Evolutionary conservation across 495 filamentous ascomycete species (phyloP).

Genomic region (Aspergillus indologenus): DNA sequence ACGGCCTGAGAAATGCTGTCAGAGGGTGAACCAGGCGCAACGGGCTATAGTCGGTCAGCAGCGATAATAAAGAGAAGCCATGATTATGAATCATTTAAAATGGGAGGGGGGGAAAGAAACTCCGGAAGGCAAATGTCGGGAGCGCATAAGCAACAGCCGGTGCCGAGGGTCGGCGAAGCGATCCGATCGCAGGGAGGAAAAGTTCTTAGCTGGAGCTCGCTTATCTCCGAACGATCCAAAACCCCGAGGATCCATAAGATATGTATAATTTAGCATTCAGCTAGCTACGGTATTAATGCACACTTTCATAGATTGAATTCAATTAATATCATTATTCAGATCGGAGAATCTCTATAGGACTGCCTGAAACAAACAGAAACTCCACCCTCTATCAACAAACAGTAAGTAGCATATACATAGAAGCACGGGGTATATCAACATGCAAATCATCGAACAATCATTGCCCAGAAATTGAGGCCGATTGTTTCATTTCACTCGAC

Average conservation of each 20-base stretch:
- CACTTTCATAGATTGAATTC: background rate
- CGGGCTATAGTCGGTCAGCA: background rate
- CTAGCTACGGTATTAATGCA: background rate
- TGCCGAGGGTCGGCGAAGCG: conserved; percentile 20
- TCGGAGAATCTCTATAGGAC: background rate
- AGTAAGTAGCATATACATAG: conserved; percentile 4
- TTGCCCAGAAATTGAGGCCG: conserved; percentile 4
- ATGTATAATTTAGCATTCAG: too few species aligned
- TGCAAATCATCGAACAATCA: conserved; percentile 14
- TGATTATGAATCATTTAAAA: background rate
- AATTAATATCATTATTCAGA: background rate
- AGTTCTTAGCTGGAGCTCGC: background rate
- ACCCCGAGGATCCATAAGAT: background rate
- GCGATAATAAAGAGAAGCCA: background rate
- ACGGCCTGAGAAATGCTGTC: background rate
- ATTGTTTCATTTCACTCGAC: conserved; percentile 13
- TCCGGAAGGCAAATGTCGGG: background rate
- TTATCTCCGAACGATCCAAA: background rate
- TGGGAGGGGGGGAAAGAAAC: background rate
- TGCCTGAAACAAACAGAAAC: conserved; percentile 6
- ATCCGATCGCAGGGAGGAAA: conserved; percentile 13
- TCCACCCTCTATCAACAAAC: conserved; percentile 17
- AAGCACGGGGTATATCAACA: conserved; percentile 27
- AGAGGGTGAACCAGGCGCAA: background rate
- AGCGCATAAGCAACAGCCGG: background rate